Base-by-base conservation (phyloP, 306 rosid species). In the Rosa chinensis region DNA sequence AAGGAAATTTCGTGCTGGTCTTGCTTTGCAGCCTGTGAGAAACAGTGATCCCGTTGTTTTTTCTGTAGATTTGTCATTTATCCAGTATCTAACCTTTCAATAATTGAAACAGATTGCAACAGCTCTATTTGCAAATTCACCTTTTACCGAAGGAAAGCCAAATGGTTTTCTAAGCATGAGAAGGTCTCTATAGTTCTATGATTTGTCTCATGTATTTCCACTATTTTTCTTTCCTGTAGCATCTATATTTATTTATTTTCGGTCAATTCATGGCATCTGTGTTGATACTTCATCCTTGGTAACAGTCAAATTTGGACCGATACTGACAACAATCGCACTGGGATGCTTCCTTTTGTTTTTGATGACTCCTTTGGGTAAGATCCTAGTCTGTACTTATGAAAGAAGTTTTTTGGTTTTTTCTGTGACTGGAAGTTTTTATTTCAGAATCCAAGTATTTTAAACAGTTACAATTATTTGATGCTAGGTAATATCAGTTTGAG, bases 341-440 rank as follows among this genome's bases (percentile, higher is more conserved):
- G 99, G 79, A 94, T 92, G 99, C 95, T 94, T 77, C 99, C 97
- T 66, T 94, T 94, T 87, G 99, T 94, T 83, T 94, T 94, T 81
- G 92, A 87, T 74, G 92, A 92, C 84, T 92, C 97, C 40, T 94
- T 94, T 75, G 92, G 99, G 99, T 94, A 78, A 87, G 87, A 55
- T 58, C 42, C 47, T 64, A 58, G 10, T 3, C 67, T 45, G 32
- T 28, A 5, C 32, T 3, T 23, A 25, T 47, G 35, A 35, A 32
- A 32, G 25, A 28, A 35, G 14, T 63, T 63, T 7, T 42, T 42
- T 42, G 25, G 5, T 43, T 16, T 58, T 10, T 49, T 14, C 21
- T 56, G 58, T 25, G 58, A 21, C 21, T 56, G 7, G n/a, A 56
- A 39, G 1, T 40, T 42, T 55, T 16, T 55, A 55, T 16, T 6